phyloP scores from a whole-genome alignment of 148 eudicot species.

The Rhododendron williamsianum region DNA sequence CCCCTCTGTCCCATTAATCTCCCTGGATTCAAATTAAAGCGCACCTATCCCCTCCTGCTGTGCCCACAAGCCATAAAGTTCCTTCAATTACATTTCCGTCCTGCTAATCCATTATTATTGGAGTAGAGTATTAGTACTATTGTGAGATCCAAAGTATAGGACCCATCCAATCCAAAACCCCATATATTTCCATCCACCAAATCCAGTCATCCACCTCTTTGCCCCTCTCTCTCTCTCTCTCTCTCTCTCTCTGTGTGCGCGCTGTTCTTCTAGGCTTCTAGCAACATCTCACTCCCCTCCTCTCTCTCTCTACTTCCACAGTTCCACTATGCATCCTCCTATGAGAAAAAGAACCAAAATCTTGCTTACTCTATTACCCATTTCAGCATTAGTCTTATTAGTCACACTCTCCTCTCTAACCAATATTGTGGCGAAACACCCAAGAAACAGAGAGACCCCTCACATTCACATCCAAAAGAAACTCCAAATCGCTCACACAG shows the following conservation, averaged over 20 bases:
- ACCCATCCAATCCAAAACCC: neutral
- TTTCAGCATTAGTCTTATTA: neutral
- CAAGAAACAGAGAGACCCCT: constrained; percentile 18
- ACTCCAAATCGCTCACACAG: constrained; percentile 36
- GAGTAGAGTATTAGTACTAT: too few relatives aligned
- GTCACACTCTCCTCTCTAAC: constrained; percentile 24
- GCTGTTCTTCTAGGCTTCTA: neutral
- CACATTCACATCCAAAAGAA: constrained; percentile 29
- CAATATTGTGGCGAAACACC: constrained; percentile 8
- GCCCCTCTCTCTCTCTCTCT: too few relatives aligned
- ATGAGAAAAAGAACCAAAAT: neutral
- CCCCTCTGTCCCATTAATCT: neutral
- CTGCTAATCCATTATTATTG: neutral
- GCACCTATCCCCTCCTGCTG: neutral
- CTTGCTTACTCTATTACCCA: neutral
- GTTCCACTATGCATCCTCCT: neutral
- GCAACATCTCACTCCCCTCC: neutral
- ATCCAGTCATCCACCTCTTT: neutral
- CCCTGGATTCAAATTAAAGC: neutral
- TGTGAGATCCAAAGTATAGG: neutral
- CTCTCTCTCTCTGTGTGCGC: too few relatives aligned
- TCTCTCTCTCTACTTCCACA: neutral
- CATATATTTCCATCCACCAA: neutral
- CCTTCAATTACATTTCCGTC: neutral
- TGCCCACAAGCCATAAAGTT: neutral